These are phyloP conservation scores for Grifola frondosa DNA, from an alignment of 1,284 basidiomycete species.

Conservation along the genomic window DNA sequence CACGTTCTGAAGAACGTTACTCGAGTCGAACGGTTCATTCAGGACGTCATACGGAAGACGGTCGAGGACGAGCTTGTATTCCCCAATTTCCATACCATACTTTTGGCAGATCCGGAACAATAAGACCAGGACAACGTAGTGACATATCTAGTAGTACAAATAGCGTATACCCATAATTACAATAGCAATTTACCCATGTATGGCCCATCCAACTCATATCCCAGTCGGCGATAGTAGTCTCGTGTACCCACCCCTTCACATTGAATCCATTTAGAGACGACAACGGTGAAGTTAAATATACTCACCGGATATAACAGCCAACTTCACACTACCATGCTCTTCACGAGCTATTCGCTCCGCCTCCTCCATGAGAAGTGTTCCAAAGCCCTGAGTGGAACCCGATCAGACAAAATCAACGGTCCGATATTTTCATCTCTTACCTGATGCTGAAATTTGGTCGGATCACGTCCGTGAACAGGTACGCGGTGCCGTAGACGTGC, in stretches of 20 bases:
- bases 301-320: constrained; percentile 94
- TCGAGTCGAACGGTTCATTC: constrained; percentile 93
- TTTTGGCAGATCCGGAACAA: constrained; percentile 47
- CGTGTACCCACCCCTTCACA: constrained; percentile 82
- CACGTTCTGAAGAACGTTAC: constrained; percentile 97
- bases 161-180: constrained; percentile 28
- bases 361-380: constrained; percentile 98
- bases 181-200: constrained; percentile 89
- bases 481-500: constrained; percentile 99
- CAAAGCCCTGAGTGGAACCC: constrained; percentile 76
- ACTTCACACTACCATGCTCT: constrained; percentile 92
- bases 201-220: constrained; percentile 93
- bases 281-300: constrained; percentile 10
- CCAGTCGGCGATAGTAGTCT: constrained; percentile 92
- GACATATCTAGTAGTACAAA: constrained; percentile 29
- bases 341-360: constrained; percentile 98
- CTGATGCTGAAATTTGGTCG: constrained; percentile 98
- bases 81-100: constrained; percentile 88
- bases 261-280: too few species aligned
- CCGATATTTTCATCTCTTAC: constrained; percentile 37
- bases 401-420: too few species aligned
- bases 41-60: constrained; percentile 92
- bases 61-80: constrained; percentile 93
- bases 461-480: constrained; percentile 95
- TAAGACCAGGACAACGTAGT: constrained; percentile 6